Percentiles rank a stretch among this genome's conserved stretches.
phyloP scores from a whole-genome alignment of 2,329 filamentous ascomycete genomes.

The Aspergillus pseudoterreus region DNA sequence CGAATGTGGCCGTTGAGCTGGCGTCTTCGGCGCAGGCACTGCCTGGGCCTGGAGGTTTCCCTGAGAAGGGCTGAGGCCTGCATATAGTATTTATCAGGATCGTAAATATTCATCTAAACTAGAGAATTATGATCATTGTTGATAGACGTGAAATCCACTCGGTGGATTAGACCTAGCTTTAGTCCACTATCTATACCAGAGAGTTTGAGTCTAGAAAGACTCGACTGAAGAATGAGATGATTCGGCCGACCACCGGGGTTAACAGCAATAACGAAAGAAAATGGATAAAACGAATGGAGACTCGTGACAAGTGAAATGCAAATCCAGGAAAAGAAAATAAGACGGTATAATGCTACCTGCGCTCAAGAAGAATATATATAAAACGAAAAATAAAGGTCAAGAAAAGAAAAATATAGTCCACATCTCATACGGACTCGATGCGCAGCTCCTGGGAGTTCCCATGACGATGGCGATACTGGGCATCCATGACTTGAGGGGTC shows the following conservation, averaged over 20 bases:
- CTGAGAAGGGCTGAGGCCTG: slow-evolving; percentile 10
- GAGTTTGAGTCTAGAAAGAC: background rate
- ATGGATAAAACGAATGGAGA: background rate
- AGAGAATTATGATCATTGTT: background rate
- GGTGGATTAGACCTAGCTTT: too few relatives aligned
- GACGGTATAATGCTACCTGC: background rate
- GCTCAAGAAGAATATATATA: background rate
- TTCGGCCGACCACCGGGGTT: background rate
- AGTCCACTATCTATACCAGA: background rate
- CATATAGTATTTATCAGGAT: background rate
- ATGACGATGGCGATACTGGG: slow-evolving; percentile 25
- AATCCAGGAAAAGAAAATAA: background rate
- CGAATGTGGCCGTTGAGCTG: slow-evolving; percentile 49
- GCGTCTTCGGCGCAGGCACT: slow-evolving; percentile 22
- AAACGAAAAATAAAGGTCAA: slow-evolving; percentile 2
- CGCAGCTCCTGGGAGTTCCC: slow-evolving; percentile 29
- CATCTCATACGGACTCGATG: slow-evolving; percentile 24
- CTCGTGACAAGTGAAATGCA: background rate
- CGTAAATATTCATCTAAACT: background rate
- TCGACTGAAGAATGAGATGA: background rate
- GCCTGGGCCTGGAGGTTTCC: slow-evolving; percentile 12
- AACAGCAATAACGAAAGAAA: slow-evolving; percentile 1
- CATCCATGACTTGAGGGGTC: slow-evolving; percentile 28
- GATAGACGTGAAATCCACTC: background rate
- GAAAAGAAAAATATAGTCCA: background rate